These are phyloP conservation scores for Dactylonectria estremocensis DNA, from an alignment of 2,329 filamentous ascomycete species.

Conservation along the genomic window DNA sequence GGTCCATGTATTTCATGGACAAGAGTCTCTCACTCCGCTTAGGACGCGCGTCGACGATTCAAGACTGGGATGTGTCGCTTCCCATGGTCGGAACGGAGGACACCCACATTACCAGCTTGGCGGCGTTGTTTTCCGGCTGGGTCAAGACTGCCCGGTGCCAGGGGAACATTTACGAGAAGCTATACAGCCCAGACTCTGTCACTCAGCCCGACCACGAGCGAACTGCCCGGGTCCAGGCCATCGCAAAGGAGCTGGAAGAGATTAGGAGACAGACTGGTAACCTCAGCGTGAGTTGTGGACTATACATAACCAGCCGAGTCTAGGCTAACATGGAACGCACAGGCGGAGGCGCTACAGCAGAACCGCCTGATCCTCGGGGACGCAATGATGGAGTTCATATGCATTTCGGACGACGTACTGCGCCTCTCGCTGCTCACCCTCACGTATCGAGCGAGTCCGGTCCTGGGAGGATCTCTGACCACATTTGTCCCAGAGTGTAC, in stretches of 20 bases:
- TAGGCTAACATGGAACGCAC: not conserved
- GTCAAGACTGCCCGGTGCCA: conserved; percentile 68
- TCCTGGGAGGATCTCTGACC: conserved; percentile 43
- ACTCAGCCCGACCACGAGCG: conserved; percentile 53
- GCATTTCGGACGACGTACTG: conserved; percentile 59
- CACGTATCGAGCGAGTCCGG: conserved; percentile 60
- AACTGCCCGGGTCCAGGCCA: conserved; percentile 50
- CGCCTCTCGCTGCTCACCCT: conserved; percentile 60
- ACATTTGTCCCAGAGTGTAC: conserved; percentile 61
- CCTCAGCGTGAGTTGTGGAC: conserved; percentile 34
- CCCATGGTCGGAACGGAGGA: conserved; percentile 51
- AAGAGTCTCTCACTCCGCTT: conserved; percentile 69
- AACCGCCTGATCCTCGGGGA: conserved; percentile 43
- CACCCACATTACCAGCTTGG: conserved; percentile 48
- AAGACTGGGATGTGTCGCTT: conserved; percentile 70
- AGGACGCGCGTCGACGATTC: conserved; percentile 67
- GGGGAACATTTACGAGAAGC: conserved; percentile 68
- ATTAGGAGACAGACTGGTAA: conserved; percentile 41
- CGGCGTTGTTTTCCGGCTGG: conserved; percentile 62
- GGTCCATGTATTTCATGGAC: conserved; percentile 70
- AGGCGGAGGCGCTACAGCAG: conserved; percentile 46
- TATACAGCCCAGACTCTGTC: conserved; percentile 64
- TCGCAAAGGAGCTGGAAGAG: conserved; percentile 51
- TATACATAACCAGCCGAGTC: not conserved
- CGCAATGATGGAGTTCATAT: conserved; percentile 53